phyloP scores from a whole-genome alignment of 768 basidiomycete genomes.

The Trametopsis cervina region DNA sequence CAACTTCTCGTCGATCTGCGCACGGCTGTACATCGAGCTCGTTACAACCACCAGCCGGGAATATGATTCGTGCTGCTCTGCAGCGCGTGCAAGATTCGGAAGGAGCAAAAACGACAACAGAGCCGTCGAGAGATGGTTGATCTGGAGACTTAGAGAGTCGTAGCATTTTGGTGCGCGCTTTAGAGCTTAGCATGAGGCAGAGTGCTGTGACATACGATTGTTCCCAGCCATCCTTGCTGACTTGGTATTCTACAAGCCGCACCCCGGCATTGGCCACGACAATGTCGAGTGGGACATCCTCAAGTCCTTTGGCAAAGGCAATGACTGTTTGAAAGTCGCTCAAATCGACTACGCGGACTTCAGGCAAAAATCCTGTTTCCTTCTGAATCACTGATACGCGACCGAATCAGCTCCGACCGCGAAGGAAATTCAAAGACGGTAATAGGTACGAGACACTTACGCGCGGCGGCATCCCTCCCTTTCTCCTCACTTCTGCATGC shows the following conservation, averaged over 20 bases:
- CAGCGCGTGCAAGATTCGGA: constrained; percentile 34
- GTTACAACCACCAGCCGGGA: constrained; percentile 8
- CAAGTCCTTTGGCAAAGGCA: constrained; percentile 18
- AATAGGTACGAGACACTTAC: constrained; percentile 27
- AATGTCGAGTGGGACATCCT: constrained; percentile 22
- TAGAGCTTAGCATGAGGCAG: not conserved
- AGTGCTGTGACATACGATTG: constrained; percentile 13
- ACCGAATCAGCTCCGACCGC: not conserved
- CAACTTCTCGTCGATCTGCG: not conserved
- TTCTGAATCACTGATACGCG: constrained; percentile 15
- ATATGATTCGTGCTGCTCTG: constrained; percentile 11
- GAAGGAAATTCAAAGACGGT: not conserved
- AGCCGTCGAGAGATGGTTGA: constrained; percentile 36
- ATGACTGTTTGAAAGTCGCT: constrained; percentile 18
- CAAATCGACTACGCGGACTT: constrained; percentile 21
- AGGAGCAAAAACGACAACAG: constrained; percentile 36
- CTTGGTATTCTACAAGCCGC: constrained; percentile 17
- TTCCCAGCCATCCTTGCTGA: constrained; percentile 25
- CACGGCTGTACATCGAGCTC: constrained; percentile 7
- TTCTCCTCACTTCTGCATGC: constrained; percentile 31
- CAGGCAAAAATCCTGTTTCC: constrained; percentile 10
- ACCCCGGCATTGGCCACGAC: constrained; percentile 22
- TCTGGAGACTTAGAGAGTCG: constrained; percentile 33
- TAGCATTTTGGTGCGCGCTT: not conserved
- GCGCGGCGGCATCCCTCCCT: constrained; percentile 28